Evolutionary conservation across 495 filamentous ascomycete species (phyloP).

Genomic region (Trichoderma erinaceum): DNA sequence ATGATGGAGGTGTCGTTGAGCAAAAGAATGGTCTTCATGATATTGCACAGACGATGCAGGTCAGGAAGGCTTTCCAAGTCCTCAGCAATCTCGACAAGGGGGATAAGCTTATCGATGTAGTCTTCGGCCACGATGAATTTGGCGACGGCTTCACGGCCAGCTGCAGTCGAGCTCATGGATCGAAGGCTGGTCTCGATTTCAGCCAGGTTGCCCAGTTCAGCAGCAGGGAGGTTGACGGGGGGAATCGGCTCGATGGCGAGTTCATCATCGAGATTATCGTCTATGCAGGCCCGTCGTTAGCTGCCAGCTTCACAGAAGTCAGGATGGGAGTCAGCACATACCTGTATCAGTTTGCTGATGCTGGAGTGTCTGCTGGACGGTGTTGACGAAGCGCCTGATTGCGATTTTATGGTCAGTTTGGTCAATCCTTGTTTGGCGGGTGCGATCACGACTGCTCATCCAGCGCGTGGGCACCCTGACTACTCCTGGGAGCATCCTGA

Average conservation of each 20-base stretch:
- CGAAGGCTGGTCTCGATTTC: slow-evolving; percentile 83
- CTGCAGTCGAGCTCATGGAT: slow-evolving; percentile 61
- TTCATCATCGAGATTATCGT: slow-evolving; percentile 89
- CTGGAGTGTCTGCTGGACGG: slow-evolving; percentile 60
- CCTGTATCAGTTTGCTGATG: slow-evolving; percentile 44
- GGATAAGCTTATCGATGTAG: slow-evolving; percentile 83
- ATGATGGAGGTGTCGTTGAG: slow-evolving; percentile 93
- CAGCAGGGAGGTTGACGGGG: slow-evolving; percentile 66
- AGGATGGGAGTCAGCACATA: slow-evolving; percentile 22
- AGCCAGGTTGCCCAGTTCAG: slow-evolving; percentile 68
- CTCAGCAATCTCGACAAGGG: slow-evolving; percentile 78
- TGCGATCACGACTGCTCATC: too few relatives aligned
- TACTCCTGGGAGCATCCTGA: too few relatives aligned
- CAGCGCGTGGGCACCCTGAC: too few relatives aligned
- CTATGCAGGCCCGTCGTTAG: slow-evolving; percentile 34
- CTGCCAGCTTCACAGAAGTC: not conserved
- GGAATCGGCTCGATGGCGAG: slow-evolving; percentile 57
- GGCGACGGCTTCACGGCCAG: slow-evolving; percentile 78
- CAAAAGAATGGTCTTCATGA: slow-evolving; percentile 93
- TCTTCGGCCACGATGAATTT: slow-evolving; percentile 80
- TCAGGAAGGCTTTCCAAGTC: slow-evolving; percentile 81
- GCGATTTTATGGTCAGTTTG: too few relatives aligned
- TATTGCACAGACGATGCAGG: slow-evolving; percentile 88
- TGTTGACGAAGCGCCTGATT: slow-evolving; percentile 81
- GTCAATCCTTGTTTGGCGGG: too few relatives aligned